Percentiles rank a stretch among this genome's conserved stretches.
Conservation (phyloP, 768 basidiomycete genomes). For the Lanmaoa pseudosensibilis region DNA sequence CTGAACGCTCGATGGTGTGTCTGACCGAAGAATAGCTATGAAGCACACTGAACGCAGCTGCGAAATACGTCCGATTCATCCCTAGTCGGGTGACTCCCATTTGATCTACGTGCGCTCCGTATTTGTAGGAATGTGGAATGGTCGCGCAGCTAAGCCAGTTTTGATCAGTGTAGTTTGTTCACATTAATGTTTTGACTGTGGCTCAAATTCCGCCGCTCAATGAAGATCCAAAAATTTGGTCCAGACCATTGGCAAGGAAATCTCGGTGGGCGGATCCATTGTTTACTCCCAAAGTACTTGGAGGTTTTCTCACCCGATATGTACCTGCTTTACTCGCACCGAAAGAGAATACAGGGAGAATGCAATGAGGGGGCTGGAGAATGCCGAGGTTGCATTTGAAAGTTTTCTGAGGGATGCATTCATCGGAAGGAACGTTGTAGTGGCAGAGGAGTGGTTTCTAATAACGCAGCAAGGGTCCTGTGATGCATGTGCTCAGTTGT, state of each 20-base stretch:
- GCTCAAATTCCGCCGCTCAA: no score
- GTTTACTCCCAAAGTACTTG: conserved; percentile 33
- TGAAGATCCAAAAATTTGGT: conserved; percentile 28
- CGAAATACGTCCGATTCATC: conserved; percentile 46
- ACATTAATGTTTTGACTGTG: neutral
- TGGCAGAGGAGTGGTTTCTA: neutral
- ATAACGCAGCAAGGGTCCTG: no score
- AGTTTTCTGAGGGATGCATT: neutral
- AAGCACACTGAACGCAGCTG: conserved; percentile 47
- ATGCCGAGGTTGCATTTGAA: neutral
- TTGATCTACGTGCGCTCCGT: neutral
- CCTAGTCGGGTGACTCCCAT: conserved; percentile 5
- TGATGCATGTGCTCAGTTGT: neutral
- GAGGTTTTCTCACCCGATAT: conserved; percentile 41
- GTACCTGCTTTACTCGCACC: conserved; percentile 39
- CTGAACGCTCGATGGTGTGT: neutral
- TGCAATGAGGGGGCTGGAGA: conserved; percentile 39
- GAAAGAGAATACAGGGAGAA: conserved; percentile 48
- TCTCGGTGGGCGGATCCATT: conserved; percentile 30
- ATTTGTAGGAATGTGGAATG: neutral
- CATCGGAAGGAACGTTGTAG: neutral
- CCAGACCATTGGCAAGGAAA: conserved; percentile 39
- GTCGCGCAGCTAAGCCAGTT: neutral
- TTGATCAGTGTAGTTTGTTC: neutral
- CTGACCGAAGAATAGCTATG: neutral